Conservation (phyloP, 345 rosid genomes). For the Melaleuca quinquenervia region DNA sequence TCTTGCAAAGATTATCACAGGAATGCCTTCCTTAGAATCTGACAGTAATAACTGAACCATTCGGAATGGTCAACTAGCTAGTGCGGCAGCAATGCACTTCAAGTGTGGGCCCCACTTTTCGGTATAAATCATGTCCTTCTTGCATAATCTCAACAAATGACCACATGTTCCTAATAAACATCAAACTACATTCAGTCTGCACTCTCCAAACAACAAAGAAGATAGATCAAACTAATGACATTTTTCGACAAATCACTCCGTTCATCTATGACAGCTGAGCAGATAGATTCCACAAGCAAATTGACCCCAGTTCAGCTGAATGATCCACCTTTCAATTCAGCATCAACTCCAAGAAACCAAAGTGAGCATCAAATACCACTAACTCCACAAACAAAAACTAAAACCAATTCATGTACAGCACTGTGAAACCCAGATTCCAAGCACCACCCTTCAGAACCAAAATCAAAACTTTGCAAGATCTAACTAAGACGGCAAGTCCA, state of each 20-base stretch:
- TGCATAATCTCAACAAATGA: not conserved
- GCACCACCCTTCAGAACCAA: not conserved
- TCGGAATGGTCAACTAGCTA: not conserved
- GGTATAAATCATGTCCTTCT: not conserved
- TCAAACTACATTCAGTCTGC: not conserved
- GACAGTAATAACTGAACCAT: not conserved
- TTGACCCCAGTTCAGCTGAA: not conserved
- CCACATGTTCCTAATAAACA: not conserved
- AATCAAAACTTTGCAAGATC: conserved; percentile 21
- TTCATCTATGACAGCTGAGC: not conserved
- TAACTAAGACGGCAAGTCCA: conserved; percentile 10
- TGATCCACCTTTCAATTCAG: not conserved
- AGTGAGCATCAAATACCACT: not conserved
- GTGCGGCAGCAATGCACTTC: not conserved
- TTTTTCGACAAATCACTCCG: not conserved
- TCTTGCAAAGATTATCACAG: not conserved
- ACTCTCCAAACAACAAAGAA: not conserved
- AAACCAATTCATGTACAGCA: not conserved
- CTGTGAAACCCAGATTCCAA: not conserved
- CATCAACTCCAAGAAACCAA: not conserved
- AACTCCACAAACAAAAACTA: not conserved
- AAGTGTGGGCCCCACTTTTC: not conserved
- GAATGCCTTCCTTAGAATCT: not conserved
- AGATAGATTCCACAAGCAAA: not conserved
- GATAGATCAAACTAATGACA: not conserved